A percentile compares a stretch with the other conserved stretches of the same genome.
phyloP scores from a whole-genome alignment of 169 alveolate species.

The Plasmodium chabaudi region DNA sequence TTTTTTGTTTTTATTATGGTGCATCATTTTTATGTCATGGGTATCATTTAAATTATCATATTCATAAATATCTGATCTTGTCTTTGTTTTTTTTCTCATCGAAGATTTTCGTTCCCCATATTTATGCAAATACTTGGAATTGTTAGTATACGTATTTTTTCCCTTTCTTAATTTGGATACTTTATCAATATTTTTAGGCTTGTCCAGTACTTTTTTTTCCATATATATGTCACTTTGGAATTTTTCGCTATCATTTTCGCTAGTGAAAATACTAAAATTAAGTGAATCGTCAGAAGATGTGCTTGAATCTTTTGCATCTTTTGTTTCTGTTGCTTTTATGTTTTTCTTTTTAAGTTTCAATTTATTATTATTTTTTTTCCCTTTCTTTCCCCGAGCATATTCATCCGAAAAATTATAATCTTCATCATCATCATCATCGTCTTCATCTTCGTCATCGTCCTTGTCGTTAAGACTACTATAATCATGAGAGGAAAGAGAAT shows the following conservation, averaged over 20 bases:
- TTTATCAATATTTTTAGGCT: neutral
- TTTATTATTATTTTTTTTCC: neutral
- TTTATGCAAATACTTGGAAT: neutral
- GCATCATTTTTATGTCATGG: neutral
- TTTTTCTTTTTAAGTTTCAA: neutral
- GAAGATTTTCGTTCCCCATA: conserved; percentile 24
- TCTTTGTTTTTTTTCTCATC: conserved; percentile 20
- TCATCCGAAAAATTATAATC: neutral
- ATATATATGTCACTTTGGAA: neutral
- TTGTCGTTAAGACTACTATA: neutral
- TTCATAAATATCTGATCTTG: conserved; percentile 6
- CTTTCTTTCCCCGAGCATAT: neutral
- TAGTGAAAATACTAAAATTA: conserved; percentile 28
- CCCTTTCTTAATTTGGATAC: neutral
- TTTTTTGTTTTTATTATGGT: neutral
- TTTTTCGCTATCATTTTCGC: conserved; percentile 17
- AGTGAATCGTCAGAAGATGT: conserved; percentile 11
- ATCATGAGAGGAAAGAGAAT: neutral
- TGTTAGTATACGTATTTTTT: neutral
- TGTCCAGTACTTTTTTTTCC: neutral
- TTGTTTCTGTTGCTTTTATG: too few species aligned
- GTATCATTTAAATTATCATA: conserved; percentile 4
- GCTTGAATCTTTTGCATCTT: neutral
- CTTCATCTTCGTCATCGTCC: neutral
- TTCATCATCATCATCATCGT: neutral